These are phyloP conservation scores for Hysterium pulicare DNA, from an alignment of 2,329 filamentous ascomycete species.

Conservation along the genomic window DNA sequence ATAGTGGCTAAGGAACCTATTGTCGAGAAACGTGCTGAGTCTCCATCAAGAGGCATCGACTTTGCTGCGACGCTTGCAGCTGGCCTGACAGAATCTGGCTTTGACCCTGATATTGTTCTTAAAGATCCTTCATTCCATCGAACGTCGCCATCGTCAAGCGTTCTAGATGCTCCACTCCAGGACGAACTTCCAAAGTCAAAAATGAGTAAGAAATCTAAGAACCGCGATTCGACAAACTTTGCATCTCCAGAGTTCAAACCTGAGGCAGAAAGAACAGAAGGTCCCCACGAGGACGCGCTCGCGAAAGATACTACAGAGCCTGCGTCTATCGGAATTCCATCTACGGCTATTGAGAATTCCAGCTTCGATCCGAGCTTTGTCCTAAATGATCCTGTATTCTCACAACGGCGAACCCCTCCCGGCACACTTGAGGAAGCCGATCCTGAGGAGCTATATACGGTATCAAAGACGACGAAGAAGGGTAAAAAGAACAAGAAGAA, in stretches of 20 bases:
- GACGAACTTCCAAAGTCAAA: conserved; percentile 31
- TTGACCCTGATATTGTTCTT: conserved; percentile 44
- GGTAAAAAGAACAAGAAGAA: conserved; percentile 46
- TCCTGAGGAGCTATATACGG: conserved; percentile 31
- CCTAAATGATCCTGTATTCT: conserved; percentile 36
- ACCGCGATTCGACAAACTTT: conserved; percentile 27
- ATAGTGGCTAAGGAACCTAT: background rate
- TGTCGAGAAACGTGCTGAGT: conserved; percentile 14
- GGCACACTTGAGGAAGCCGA: conserved; percentile 34
- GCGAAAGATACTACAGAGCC: conserved; percentile 16
- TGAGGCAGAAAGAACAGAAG: conserved; percentile 11
- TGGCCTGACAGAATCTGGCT: conserved; percentile 45
- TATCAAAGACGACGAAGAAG: conserved; percentile 42
- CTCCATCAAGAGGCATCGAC: conserved; percentile 40
- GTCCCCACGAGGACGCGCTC: background rate
- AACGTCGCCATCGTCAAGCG: conserved; percentile 22
- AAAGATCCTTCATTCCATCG: conserved; percentile 38
- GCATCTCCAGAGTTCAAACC: conserved; percentile 22
- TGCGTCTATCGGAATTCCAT: background rate
- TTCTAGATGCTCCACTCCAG: conserved; percentile 27
- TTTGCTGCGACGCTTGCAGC: conserved; percentile 48
- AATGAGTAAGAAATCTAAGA: conserved; percentile 28
- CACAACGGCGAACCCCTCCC: conserved; percentile 28
- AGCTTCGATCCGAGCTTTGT: conserved; percentile 32
- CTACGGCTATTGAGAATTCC: conserved; percentile 17